Base-by-base conservation (phyloP, 257 asterid genomes). In the Solanum pinnatisectum region DNA sequence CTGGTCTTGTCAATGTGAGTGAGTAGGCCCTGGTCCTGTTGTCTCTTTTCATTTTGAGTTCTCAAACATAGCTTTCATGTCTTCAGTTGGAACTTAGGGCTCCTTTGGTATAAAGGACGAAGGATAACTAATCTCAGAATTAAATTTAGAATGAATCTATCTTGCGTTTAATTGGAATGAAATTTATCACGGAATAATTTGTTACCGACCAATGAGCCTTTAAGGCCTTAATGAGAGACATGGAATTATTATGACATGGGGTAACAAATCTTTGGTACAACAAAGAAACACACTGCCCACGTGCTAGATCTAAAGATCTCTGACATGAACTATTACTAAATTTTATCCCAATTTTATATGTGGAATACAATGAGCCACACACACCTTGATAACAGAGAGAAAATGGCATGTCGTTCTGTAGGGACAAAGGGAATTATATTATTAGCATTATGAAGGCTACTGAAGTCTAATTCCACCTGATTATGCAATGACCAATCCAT, bases 261-360 rank as follows among this genome's bases (percentile, higher is more conserved):
- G 15, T 8, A 13, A 78, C 37, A 42, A 46, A 27, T 14, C 10
- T 44, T 44, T 46, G 67, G 81, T 76, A 74, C 49, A 30, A 32
- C 8, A 37, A 52, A 56, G 20, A 32, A 90, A 44, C 67, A 56
- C 70, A 30, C 87, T 87, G 22, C 70, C 90, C 98, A 92, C 93
- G 88, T 94, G 93, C 84, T 40, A 90, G 93, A 92, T 91, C 93
- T 87, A 63, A 91, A 90, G 92, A 93, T 91, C 91, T 92, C 91
- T 89, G 92, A 84, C 94, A 90, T 88, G 86, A 88, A 59, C 60
- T 67, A 27, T 44, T 79, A 30, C 67, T 35, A 44, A 79, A 79
- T 14, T 79, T 22, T 5, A 37, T 74, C 14, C 52, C 32, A 74
- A 37, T 76, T 59, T 83, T 49, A 30, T 44, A 74, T 76, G 67